Evolutionary conservation across 371 early-diverging fungal species (phyloP), one percentile per base, ranked within the genome.

Genomic region (Circinella minor): DNA sequence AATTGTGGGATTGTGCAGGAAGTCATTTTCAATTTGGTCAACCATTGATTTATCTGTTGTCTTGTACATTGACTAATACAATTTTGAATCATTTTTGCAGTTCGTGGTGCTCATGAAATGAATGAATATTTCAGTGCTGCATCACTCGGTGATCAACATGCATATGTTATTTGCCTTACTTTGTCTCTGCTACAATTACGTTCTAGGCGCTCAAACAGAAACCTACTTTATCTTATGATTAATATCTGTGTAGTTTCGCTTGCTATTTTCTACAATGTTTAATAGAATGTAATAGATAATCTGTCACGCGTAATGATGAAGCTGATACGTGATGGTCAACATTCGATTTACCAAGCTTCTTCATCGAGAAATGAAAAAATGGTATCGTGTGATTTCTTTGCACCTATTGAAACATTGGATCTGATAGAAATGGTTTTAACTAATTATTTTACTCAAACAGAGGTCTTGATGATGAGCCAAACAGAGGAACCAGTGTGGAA

Each of bases 1-100:
- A 93, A 78, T 99, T 99, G 91, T 99, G 99, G 99, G 99, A 99
- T 84, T 99, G 97, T 96, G 99, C 99, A 62, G 99, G 99, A 76
- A 99, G 99, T 49, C 93, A 99, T 67, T 99, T 98, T 98, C 98
- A 63, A 90, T 99, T 39, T 99, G 99, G 99, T 98, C 98, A 48
- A 98, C 99, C 59, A 98, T 98, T 71, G 99, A 99, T 59, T 90
- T 99, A 63, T 96, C 97, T 20, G 99, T 99, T 77, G 92, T 93
- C 37, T 91, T 99, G 67, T 94, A 91, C 81, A 88, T 99, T 73
- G 99, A 99, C 55, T 97, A 88, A 71, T 94, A 97, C 69, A 96
- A 98, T 88, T 99, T 99, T 82, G 84, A 92, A 68, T 86, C 93
- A 65, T 88, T 99, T 57, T 86, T 99, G 43, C 27, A 27, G 27